phyloP scores from a whole-genome alignment of 495 filamentous ascomycete genomes.

The Glarea lozoyensis region DNA sequence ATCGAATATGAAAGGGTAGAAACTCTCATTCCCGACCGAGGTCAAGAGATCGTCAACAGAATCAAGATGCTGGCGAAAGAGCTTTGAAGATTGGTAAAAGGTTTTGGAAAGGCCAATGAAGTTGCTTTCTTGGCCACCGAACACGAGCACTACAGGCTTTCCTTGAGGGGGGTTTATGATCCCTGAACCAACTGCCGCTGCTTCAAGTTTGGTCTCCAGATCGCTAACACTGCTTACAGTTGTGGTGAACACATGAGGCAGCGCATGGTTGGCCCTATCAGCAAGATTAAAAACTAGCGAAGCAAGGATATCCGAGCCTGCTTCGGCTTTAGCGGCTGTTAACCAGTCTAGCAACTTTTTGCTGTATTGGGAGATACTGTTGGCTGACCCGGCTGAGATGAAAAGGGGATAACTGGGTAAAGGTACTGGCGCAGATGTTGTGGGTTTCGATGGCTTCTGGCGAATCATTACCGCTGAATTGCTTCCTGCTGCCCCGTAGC shows the following conservation, averaged over 20 bases:
- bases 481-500: slow-evolving; percentile 38
- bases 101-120: background rate
- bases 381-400: background rate
- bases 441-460: background rate
- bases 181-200: too few relatives aligned
- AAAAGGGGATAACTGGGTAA: background rate
- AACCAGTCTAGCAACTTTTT: background rate
- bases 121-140: background rate
- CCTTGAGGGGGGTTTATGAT: background rate
- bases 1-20: slow-evolving; percentile 37
- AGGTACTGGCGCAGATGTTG: background rate
- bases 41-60: slow-evolving; percentile 1
- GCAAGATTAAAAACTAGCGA: background rate
- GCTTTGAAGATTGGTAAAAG: background rate
- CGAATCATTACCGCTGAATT: slow-evolving; percentile 31
- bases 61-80: slow-evolving; percentile 6
- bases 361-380: background rate
- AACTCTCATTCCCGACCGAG: background rate
- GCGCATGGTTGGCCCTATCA: background rate
- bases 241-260: background rate
- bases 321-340: background rate
- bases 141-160: background rate
- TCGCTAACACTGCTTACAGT: background rate
- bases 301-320: background rate
- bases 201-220: background rate